Conservation (phyloP, 1,284 basidiomycete species). For the Malassezia caprae region DNA sequence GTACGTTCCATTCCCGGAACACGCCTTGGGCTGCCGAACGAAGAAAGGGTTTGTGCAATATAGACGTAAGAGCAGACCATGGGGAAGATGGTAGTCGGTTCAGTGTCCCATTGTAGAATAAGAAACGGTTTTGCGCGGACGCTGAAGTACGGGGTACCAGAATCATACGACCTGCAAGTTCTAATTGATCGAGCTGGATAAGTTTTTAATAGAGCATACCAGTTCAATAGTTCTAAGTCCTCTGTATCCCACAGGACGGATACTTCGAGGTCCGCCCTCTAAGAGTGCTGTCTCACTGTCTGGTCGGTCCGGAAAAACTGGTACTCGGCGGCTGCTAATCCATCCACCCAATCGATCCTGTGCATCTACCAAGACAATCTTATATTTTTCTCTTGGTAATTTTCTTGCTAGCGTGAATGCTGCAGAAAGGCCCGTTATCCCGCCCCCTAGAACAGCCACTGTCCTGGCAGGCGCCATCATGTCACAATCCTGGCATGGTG, state of each 20-base stretch:
- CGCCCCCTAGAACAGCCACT: conserved; percentile 64
- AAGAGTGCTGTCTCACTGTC: conserved; percentile 22
- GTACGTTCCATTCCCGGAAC: conserved; percentile 53
- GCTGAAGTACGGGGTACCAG: conserved; percentile 59
- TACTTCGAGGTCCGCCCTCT: conserved; percentile 39
- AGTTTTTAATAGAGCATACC: conserved; percentile 54
- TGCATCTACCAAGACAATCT: conserved; percentile 63
- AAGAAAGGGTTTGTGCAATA: conserved; percentile 33
- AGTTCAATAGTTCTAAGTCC: conserved; percentile 58
- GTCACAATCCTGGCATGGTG: background rate
- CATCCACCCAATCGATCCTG: conserved; percentile 66
- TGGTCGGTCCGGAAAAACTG: conserved; percentile 15
- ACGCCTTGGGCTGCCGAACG: conserved; percentile 22
- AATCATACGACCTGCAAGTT: conserved; percentile 57
- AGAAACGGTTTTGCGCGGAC: conserved; percentile 64
- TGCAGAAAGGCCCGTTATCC: conserved; percentile 68
- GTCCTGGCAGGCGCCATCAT: conserved; percentile 8
- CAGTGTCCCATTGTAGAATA: conserved; percentile 58
- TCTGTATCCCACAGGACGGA: conserved; percentile 33
- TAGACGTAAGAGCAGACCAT: conserved; percentile 43
- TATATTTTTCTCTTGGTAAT: conserved; percentile 53
- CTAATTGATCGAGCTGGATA: conserved; percentile 64
- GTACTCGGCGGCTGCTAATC: conserved; percentile 61
- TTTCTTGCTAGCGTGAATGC: conserved; percentile 65
- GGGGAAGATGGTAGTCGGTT: conserved; percentile 53